Conservation (phyloP, 768 basidiomycete genomes). For the Trametes sanguinea region DNA sequence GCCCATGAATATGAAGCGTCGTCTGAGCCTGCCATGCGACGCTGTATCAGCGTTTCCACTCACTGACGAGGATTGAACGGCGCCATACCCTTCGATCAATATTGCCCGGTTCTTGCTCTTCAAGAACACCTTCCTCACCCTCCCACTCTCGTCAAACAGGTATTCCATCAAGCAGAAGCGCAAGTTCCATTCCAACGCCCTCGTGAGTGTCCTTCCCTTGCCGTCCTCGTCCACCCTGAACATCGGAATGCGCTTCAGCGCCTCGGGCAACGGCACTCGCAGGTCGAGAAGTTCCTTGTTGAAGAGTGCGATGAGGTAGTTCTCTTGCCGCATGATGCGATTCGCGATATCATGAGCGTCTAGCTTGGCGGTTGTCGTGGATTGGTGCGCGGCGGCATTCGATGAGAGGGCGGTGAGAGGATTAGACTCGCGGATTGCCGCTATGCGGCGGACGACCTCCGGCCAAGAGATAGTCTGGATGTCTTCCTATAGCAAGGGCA, state of each 20-base stretch:
- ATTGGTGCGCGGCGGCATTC: conserved; percentile 51
- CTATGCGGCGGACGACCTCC: conserved; percentile 88
- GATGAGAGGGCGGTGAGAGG: conserved; percentile 87
- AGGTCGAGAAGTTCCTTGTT: conserved; percentile 96
- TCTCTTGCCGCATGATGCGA: conserved; percentile 96
- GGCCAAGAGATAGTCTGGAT: conserved; percentile 98
- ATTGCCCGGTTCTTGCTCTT: conserved; percentile 77
- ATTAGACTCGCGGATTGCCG: conserved; percentile 88
- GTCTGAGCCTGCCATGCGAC: conserved; percentile 55
- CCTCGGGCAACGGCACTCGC: conserved; percentile 71
- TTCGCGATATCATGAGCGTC: conserved; percentile 99
- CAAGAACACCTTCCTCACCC: conserved; percentile 88
- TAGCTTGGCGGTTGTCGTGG: conserved; percentile 73
- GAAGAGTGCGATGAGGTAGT: conserved; percentile 96
- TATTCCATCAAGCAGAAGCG: conserved; percentile 95
- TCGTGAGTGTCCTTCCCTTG: conserved; percentile 80
- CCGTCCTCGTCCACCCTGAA: conserved; percentile 43
- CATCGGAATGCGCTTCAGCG: conserved; percentile 51
- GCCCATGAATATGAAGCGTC: conserved; percentile 96
- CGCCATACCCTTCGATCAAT: conserved; percentile 79
- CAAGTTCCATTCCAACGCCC: conserved; percentile 96
- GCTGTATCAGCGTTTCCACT: neutral
- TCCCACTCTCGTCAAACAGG: conserved; percentile 87
- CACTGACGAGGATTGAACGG: neutral
- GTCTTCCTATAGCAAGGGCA: conserved; percentile 64